Base-by-base conservation (phyloP, 176 grass and related monocot species). In the Rhynchospora tenuis region DNA sequence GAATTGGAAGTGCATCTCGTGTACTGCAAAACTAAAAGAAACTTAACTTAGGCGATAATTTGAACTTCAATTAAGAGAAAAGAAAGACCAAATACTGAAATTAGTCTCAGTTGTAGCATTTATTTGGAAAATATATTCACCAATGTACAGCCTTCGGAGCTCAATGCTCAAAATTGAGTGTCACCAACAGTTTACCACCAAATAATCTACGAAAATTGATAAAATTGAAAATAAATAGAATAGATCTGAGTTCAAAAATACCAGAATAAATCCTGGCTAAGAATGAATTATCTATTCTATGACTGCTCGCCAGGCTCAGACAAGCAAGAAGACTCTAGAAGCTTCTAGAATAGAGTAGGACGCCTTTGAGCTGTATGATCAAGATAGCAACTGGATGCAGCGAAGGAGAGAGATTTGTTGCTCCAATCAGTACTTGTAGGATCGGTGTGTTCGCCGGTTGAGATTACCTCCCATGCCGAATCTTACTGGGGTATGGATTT, bases 191-290 rank as follows among this genome's bases (percentile, higher is more conserved):
- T 55, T 42, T 23, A 42, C 16, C 29, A 42, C 6, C 31, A 47
- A 84, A 27, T 16, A 65, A n/a, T 56, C 3, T 46, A 76, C 44
- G 13, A 81, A 80, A 76, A 63, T 59, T 12, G 58, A 82, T 7
- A 5, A 79, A 57, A 68, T 59, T 9, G 12, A 61, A n/a, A 29
- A 51, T 0, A 69, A 50, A 29, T 2, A 78, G 8, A 29, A 33
- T 29, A 15, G 26, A 66, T 60, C 28, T 26, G 17, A 87, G 33
- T 38, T 20, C 52, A 19, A 29, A 23, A 29, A 13, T 85, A 93
- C 95, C 95, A 98, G 86, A 98, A 94, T 87, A 98, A 93, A 86
- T 98, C 95, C 84, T 98, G 92, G 56, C 92, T 98, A 51, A 98
- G 95, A 62, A 98, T 95, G 80, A 87, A 91, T 85, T 27, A 63